Conservation (phyloP, 2,329 filamentous ascomycete species). For the Monosporascus cannonballus region DNA sequence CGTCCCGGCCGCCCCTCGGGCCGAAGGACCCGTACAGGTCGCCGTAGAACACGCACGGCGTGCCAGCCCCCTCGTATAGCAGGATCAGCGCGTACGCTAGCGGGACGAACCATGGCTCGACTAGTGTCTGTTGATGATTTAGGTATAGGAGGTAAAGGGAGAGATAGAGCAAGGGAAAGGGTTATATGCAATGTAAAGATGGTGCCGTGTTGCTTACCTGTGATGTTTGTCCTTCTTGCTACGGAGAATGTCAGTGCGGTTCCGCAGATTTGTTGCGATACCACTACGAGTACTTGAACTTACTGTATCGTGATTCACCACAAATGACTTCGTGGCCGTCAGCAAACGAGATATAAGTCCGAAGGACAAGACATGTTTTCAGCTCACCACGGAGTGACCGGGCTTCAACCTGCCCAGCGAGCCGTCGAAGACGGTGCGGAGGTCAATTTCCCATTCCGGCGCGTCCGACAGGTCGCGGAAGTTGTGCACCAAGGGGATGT, state of each 20-base stretch:
- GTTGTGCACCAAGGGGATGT: conserved; percentile 61
- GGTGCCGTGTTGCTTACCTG: background rate
- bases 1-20: conserved; percentile 19
- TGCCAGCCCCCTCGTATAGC: conserved; percentile 47
- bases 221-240: conserved; percentile 2
- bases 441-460: conserved; percentile 41
- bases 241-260: background rate
- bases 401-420: conserved; percentile 44
- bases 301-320: conserved; percentile 62
- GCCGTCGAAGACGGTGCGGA: conserved; percentile 54
- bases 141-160: conserved; percentile 18
- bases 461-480: conserved; percentile 54
- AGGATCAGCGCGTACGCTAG: conserved; percentile 68
- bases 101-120: conserved; percentile 62
- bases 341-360: too few relatives aligned
- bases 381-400: conserved; percentile 31
- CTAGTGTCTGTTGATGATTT: conserved; percentile 41
- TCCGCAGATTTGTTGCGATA: background rate
- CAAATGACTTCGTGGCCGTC: conserved; percentile 35
- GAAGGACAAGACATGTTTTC: background rate
- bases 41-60: conserved; percentile 64
- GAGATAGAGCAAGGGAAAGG: background rate
- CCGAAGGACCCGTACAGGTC: conserved; percentile 56
- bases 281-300: background rate
- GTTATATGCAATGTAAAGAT: background rate